Conservation (phyloP, 257 asterid species). For the Capsicum chinense region DNA sequence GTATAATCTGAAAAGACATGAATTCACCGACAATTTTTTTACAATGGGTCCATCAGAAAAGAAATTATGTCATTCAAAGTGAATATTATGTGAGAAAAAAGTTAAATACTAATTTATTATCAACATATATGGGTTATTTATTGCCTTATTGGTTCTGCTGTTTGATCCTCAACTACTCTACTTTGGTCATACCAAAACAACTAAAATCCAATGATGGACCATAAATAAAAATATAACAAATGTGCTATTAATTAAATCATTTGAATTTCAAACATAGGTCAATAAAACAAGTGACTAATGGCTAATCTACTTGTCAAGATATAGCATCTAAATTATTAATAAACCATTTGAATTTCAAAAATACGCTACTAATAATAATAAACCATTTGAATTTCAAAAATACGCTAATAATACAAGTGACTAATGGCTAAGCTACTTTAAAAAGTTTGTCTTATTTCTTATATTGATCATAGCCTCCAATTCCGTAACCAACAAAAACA, state of each 20-base stretch:
- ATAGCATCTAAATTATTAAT: not conserved
- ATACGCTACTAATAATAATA: not conserved
- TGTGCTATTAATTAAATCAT: not conserved
- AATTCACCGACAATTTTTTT: slow-evolving; percentile 4
- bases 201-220: not conserved
- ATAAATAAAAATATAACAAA: not conserved
- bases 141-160: not conserved
- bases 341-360: too few relatives aligned
- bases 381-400: slow-evolving; percentile 10
- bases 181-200: slow-evolving; percentile 1
- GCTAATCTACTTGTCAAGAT: slow-evolving; percentile 5
- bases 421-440: slow-evolving; percentile 4
- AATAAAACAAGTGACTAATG: not conserved
- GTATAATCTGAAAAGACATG: not conserved
- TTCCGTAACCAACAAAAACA: slow-evolving; percentile 13
- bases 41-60: slow-evolving; percentile 16
- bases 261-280: slow-evolving; percentile 22
- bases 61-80: not conserved
- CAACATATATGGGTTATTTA: too few relatives aligned
- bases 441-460: slow-evolving; percentile 1
- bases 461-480: not conserved
- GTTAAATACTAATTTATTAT: not conserved
- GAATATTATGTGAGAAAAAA: not conserved
- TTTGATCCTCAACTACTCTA: slow-evolving; percentile 12
- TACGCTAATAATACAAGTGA: slow-evolving; percentile 13